Base-by-base conservation (phyloP, 75 land plant species). In the Pinus tabuliformis region DNA sequence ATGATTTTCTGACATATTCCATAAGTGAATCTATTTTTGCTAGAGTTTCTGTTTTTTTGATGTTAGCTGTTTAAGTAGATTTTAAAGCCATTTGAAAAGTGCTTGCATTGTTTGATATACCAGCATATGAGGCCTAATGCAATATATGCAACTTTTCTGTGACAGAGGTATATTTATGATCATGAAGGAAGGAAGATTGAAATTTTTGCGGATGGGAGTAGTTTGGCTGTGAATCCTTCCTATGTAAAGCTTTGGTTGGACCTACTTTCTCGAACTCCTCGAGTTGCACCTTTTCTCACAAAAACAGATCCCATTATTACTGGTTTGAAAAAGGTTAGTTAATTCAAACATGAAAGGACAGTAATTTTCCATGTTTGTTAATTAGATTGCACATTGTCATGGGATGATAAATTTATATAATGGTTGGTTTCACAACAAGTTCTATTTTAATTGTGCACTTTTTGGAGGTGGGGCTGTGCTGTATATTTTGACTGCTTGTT, bases 141-240 rank as follows among this genome's bases (percentile, higher is more conserved):
- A 37, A 78, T 39, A 9, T 54, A 56, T 76, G 57, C 75, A 57
- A 68, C 80, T 57, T 63, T 77, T 39, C 45, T n/a, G 6, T 83
- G 14, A 58, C 90, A 96, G 99, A 92, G 91, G 66, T 92, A 94
- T 76, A 97, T 97, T 37, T 97, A 94, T 89, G 91, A 86, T 37
- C 89, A 84, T 52, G 73, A 92, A 77, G 93, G 90, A 64, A 89
- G 77, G 77, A 83, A 86, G 56, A 81, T 97, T 57, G 77, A 90
- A 36, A 85, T 97, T 49, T 97, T 97, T 82, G 89, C 90, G 39
- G 98, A 95, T 75, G 77, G 85, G 6, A 92, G 95, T 83, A 88
- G 81, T 74, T 88, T 97, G 85, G 91, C 93, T 59, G 82, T 97
- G 36, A 92, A 86, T 77, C 93, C 91, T 63, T 81, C 87, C 61